Evolutionary conservation across 2,329 filamentous ascomycete species (phyloP).

Genomic region (Sporothrix mexicana): DNA sequence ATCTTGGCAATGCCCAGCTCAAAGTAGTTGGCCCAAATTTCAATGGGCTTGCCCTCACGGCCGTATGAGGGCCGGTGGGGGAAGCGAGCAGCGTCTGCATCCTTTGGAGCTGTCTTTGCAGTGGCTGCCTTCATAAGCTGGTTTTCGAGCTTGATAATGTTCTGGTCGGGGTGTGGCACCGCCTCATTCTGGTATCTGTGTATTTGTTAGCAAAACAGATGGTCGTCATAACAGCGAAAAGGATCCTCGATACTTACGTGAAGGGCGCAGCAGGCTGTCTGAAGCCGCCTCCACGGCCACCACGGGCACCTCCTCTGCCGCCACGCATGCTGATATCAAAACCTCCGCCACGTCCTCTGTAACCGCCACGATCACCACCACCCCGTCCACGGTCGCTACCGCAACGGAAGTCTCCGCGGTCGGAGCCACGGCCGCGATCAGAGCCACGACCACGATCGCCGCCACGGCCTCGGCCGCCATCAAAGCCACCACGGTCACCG

Average conservation of each 20-base stretch:
- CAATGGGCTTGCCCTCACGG: conserved; percentile 48
- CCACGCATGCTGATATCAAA: too few species aligned
- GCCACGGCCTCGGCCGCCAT: conserved; percentile 36
- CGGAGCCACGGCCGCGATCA: not conserved
- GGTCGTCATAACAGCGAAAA: too few species aligned
- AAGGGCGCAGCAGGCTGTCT: conserved; percentile 12
- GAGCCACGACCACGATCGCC: conserved; percentile 26
- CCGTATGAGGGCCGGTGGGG: conserved; percentile 59
- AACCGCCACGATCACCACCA: conserved; percentile 30
- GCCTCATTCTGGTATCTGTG: conserved; percentile 27
- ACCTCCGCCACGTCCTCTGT: too few species aligned
- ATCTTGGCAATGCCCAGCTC: conserved; percentile 47
- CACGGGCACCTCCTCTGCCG: conserved; percentile 26
- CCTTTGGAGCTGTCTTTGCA: not conserved
- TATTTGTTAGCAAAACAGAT: conserved; percentile 8
- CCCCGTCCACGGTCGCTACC: conserved; percentile 36
- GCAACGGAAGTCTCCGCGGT: conserved; percentile 6
- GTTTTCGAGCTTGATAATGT: conserved; percentile 42
- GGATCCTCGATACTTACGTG: conserved; percentile 4
- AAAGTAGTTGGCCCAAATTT: conserved; percentile 63
- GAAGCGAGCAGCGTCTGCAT: conserved; percentile 40
- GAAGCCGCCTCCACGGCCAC: conserved; percentile 27
- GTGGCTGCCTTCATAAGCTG: conserved; percentile 33
- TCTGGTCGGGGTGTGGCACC: conserved; percentile 40
- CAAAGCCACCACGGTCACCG: conserved; percentile 34